phyloP scores from a whole-genome alignment of 2,329 filamentous ascomycete species.

The Pseudogymnoascus sp. region DNA sequence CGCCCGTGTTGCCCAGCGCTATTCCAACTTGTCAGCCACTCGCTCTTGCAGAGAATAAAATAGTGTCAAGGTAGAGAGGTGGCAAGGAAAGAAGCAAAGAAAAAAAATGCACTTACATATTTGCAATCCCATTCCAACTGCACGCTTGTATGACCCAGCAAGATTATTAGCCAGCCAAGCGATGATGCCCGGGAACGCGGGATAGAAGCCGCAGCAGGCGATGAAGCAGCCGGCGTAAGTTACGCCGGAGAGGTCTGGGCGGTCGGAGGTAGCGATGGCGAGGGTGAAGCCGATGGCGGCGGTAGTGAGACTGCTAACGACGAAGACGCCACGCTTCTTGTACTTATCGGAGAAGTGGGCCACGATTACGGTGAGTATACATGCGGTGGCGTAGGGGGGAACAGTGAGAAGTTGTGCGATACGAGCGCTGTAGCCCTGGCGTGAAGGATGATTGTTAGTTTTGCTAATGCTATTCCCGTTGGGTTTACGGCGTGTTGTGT shows the following conservation, averaged over 20 bases:
- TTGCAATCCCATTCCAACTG: constrained; percentile 55
- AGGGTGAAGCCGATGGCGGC: constrained; percentile 19
- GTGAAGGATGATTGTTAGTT: constrained; percentile 11
- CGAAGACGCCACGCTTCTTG: constrained; percentile 36
- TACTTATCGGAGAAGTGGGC: constrained; percentile 49
- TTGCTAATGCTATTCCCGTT: constrained; percentile 34
- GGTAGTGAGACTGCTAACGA: constrained; percentile 47
- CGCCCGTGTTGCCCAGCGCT: constrained; percentile 22
- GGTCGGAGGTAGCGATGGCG: constrained; percentile 10
- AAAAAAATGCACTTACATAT: constrained; percentile 29
- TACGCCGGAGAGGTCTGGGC: not conserved
- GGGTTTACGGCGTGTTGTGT: not conserved
- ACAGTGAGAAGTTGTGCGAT: constrained; percentile 36
- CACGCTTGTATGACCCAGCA: constrained; percentile 45
- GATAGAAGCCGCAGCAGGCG: constrained; percentile 35
- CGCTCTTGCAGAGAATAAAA: not conserved
- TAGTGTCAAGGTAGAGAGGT: not conserved
- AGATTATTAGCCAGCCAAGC: constrained; percentile 53
- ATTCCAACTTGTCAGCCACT: not conserved
- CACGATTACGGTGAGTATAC: constrained; percentile 45
- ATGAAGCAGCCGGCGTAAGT: constrained; percentile 37
- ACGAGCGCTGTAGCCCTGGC: constrained; percentile 28
- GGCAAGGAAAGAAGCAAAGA: not conserved
- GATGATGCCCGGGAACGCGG: constrained; percentile 33
- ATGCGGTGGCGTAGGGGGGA: constrained; percentile 54